phyloP scores from a whole-genome alignment of 2,329 filamentous ascomycete genomes.

The Lasiodiplodia theobromae region DNA sequence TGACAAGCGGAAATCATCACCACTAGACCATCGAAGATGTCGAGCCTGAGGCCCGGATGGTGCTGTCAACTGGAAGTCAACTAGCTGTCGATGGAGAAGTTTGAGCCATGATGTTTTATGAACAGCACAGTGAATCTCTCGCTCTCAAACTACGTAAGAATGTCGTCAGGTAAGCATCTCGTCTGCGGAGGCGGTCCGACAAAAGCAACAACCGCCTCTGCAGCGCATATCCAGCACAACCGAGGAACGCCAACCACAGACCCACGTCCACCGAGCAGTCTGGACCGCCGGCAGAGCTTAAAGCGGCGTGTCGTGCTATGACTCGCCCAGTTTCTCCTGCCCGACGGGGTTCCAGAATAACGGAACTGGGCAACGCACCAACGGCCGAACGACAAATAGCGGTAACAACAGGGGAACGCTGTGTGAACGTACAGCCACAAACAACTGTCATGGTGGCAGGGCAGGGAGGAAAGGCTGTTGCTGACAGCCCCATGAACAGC shows the following conservation, averaged over 20 bases:
- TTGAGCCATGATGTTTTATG: background rate
- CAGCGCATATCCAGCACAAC: background rate
- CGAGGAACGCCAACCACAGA: background rate
- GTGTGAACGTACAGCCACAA: too few relatives aligned
- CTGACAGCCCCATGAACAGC: background rate
- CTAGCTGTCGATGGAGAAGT: background rate
- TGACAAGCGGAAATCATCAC: conserved; percentile 22
- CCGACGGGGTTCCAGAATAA: background rate
- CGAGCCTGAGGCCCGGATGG: background rate
- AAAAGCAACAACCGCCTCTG: background rate
- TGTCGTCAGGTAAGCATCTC: background rate
- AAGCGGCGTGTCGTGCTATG: conserved; percentile 19
- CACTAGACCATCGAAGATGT: conserved; percentile 18
- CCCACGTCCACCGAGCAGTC: conserved; percentile 2
- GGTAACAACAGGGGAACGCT: background rate
- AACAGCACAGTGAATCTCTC: background rate
- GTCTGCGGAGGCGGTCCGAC: conserved; percentile 15
- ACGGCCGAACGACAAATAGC: background rate
- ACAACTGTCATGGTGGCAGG: background rate
- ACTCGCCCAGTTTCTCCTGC: conserved; percentile 2
- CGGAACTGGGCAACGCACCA: background rate
- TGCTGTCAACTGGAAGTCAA: background rate
- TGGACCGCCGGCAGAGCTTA: conserved; percentile 4
- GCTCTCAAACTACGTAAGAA: background rate
- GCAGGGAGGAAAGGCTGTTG: background rate